Evolutionary conservation across 2,329 filamentous ascomycete genomes (phyloP), one percentile per base, ranked within the genome.

Genomic region (Didymella pomorum): DNA sequence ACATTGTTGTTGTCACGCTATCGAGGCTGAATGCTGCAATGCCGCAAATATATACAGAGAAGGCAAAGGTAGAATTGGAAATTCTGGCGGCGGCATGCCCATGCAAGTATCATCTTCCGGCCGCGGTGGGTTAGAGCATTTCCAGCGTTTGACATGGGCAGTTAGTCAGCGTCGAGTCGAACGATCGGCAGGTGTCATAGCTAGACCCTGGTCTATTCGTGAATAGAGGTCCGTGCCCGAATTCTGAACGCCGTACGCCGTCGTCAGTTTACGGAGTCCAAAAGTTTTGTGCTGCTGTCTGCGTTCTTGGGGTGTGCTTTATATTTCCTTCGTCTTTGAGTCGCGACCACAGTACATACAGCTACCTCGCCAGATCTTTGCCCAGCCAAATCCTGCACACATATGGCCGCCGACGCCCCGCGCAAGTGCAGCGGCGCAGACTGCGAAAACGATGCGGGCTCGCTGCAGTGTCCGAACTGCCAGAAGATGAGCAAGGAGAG

Each of bases 391-490:
- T 26, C 41, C 12, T 26, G 41, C 41, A 9, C 23, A 43, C 60
- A 39, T 33, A 78, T 77, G 76, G 68, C 73, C 39, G 62, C 33
- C 53, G 77, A 79, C 63, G 61, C 66, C 59, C 86, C 87, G 79
- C 87, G 86, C 74, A 89, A 88, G 79, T 99, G 95, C 76, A 83
- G 89, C 53, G 91, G 95, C 47, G 83, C 83, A 58, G 92, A 96
- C 77, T 99, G 95, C 83, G 83, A 86, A 39, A 97, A 97, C 64
- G 89, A 94, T 64, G 93, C 93, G 56, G 89, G 92, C 60, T 83
- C 88, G 52, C 82, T 99, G 45, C 93, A 98, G 78, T 99, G 95
- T 79, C 95, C 95, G 53, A 98, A 92, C 48, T 99, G 95, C 77
- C 84, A 97, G 72, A 97, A 97, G 80, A 82, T 93, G 43, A 91